A percentile compares a stretch with the other conserved stretches of the same genome.
Conservation (phyloP, 768 basidiomycete genomes). For the Phylloporus arenicola region DNA sequence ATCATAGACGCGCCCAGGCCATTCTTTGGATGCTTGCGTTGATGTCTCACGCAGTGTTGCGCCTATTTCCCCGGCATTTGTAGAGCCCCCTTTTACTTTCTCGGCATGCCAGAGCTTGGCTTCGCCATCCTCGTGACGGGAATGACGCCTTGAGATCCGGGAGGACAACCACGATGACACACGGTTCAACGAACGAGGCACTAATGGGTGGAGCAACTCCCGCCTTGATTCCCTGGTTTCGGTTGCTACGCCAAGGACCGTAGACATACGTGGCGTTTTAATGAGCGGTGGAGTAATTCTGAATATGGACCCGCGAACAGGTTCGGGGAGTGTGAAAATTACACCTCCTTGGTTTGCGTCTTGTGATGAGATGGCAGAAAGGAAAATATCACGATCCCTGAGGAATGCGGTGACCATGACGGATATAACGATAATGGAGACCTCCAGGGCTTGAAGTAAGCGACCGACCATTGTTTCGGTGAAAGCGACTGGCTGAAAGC, state of each 20-base stretch:
- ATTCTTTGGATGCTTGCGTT: slow-evolving; percentile 7
- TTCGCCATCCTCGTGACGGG: slow-evolving; percentile 23
- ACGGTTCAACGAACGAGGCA: slow-evolving; percentile 21
- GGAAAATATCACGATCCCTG: slow-evolving; percentile 11
- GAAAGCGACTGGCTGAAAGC: slow-evolving; percentile 47
- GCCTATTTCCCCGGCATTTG: slow-evolving; percentile 1
- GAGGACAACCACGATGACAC: slow-evolving; percentile 39
- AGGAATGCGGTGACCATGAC: slow-evolving; percentile 45
- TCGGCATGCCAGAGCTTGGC: slow-evolving; percentile 33
- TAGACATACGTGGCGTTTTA: slow-evolving; percentile 26
- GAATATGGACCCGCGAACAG: slow-evolving; percentile 23
- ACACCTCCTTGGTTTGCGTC: neutral
- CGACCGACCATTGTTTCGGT: slow-evolving; percentile 68
- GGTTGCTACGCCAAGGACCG: slow-evolving; percentile 3
- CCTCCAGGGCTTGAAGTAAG: slow-evolving; percentile 55
- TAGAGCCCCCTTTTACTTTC: slow-evolving; percentile 16
- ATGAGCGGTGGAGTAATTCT: slow-evolving; percentile 17
- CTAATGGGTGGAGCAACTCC: slow-evolving; percentile 12
- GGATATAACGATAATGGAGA: slow-evolving; percentile 59
- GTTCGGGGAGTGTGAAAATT: slow-evolving; percentile 20
- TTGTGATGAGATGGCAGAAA: neutral
- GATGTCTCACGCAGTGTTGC: slow-evolving; percentile 1
- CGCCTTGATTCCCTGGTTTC: slow-evolving; percentile 7
- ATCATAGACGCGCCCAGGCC: slow-evolving; percentile 4
- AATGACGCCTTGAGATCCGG: slow-evolving; percentile 24